Evolutionary conservation across 371 early-diverging fungal genomes (phyloP), one percentile per base, ranked within the genome.

Genomic region (Rhizopus delemar): DNA sequence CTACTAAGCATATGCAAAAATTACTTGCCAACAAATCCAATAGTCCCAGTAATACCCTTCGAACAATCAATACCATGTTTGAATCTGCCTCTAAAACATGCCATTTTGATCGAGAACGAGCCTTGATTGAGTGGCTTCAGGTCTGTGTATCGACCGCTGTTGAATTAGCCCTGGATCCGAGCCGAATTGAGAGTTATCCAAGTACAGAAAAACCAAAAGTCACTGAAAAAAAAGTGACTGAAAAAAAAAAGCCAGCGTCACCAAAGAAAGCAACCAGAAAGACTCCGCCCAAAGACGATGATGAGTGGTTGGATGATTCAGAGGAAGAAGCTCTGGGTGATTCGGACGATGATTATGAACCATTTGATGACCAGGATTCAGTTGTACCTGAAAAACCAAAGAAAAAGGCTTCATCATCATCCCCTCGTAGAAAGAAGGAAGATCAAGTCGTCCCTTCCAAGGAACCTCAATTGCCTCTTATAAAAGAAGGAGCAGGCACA

Each of bases 341-440:
- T 34, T 74, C 74, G 11, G 75, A 75, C 51, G 77, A 77, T 16
- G 70, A 77, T 13, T 78, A 75, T 65, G 54, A 57, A 3, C 75
- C 75, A 1, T 45, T 59, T 16, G 65, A 65, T 39, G 66, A 62
- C 29, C 63, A 66, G 45, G 69, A 59, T 32, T 67, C 48, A 8
- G 41, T 38, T 31, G 65, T 62, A 5, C 57, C 53, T 13, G n/a
- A n/a, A 8, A 43, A 56, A 9, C 16, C 49, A 5, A 22, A 51
- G 15, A 39, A 41, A 16, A 51, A 60, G 12, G 16, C 48, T 1
- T 12, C 28, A 22, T 22, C 22, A 22, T 22, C 22, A 41, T 33
- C 48, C 8, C 46, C 46, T 7, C 60, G 50, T 9, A 65, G 59
- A 13, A 59, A 59, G 56, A 65, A 59, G 46, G 38, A 56, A 3